phyloP scores from a whole-genome alignment of 768 basidiomycete genomes.

The Terana coerulea region DNA sequence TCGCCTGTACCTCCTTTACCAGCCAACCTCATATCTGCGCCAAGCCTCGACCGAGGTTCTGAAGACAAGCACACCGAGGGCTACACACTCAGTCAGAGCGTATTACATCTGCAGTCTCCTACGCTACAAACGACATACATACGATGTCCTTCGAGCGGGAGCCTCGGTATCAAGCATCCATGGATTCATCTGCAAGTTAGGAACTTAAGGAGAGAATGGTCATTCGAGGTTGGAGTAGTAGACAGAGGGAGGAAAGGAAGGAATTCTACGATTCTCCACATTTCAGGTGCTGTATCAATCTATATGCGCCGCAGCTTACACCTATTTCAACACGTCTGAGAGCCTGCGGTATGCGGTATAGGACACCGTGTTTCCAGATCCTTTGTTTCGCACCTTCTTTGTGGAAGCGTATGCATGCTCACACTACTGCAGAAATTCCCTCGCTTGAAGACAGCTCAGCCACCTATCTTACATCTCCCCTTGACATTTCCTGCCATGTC shows the following conservation, averaged over 20 bases:
- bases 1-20: constrained; percentile 44
- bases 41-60: constrained; percentile 20
- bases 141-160: constrained; percentile 48
- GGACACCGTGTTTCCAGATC: neutral
- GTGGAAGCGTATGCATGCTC: constrained; percentile 15
- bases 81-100: constrained; percentile 54
- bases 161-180: constrained; percentile 59
- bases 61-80: constrained; percentile 14
- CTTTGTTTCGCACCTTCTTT: too few relatives aligned
- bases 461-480: constrained; percentile 68
- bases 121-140: constrained; percentile 66
- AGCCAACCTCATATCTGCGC: constrained; percentile 40
- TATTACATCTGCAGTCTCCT: constrained; percentile 79
- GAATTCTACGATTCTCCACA: constrained; percentile 66
- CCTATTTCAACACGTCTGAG: neutral
- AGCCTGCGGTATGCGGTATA: neutral
- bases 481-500: constrained; percentile 57
- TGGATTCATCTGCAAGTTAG: constrained; percentile 79
- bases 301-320: neutral
- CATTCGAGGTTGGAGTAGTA: constrained; percentile 71
- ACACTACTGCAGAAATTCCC: constrained; percentile 47
- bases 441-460: constrained; percentile 39
- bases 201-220: constrained; percentile 63
- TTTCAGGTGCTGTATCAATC: constrained; percentile 58
- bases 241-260: constrained; percentile 57